A percentile compares a stretch with the other conserved stretches of the same genome.
Conservation (phyloP, 768 basidiomycete genomes). For the Russula dissimulans region DNA sequence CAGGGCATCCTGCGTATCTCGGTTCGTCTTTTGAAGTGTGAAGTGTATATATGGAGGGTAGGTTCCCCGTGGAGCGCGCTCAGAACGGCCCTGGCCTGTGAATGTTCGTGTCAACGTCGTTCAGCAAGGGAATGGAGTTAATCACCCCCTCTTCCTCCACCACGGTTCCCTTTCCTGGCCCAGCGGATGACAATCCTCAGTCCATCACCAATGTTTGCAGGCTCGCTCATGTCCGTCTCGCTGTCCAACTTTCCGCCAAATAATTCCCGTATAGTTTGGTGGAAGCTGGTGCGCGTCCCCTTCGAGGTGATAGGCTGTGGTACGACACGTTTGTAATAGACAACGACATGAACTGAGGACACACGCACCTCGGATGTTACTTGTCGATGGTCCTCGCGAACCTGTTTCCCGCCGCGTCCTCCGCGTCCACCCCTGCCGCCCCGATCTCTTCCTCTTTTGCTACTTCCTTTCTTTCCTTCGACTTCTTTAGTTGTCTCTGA, state of each 20-base stretch:
- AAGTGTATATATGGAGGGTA: slow-evolving; percentile 92
- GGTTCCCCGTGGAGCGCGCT: slow-evolving; percentile 47
- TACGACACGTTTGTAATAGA: slow-evolving; percentile 1
- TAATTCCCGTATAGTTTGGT: slow-evolving; percentile 67
- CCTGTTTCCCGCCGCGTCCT: slow-evolving; percentile 34
- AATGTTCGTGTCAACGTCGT: background rate
- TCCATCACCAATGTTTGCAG: slow-evolving; percentile 50
- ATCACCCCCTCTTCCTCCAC: slow-evolving; percentile 38
- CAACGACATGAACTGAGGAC: slow-evolving; percentile 13
- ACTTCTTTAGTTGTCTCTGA: slow-evolving; percentile 18
- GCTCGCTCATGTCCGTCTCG: slow-evolving; percentile 52
- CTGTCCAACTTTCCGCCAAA: slow-evolving; percentile 82
- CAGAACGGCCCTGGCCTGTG: slow-evolving; percentile 26
- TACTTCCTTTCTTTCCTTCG: slow-evolving; percentile 26
- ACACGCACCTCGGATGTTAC: slow-evolving; percentile 72
- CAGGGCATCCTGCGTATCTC: slow-evolving; percentile 94
- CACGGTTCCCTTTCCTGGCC: slow-evolving; percentile 43
- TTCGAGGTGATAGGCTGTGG: slow-evolving; percentile 76
- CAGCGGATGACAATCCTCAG: slow-evolving; percentile 74
- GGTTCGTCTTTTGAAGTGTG: slow-evolving; percentile 93
- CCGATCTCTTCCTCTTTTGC: slow-evolving; percentile 34
- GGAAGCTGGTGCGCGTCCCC: slow-evolving; percentile 69
- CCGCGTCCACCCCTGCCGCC: slow-evolving; percentile 41
- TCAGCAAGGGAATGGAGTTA: background rate
- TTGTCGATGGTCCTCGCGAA: slow-evolving; percentile 57